phyloP scores from a whole-genome alignment of 345 rosid genomes.

The Salix suchowensis region DNA sequence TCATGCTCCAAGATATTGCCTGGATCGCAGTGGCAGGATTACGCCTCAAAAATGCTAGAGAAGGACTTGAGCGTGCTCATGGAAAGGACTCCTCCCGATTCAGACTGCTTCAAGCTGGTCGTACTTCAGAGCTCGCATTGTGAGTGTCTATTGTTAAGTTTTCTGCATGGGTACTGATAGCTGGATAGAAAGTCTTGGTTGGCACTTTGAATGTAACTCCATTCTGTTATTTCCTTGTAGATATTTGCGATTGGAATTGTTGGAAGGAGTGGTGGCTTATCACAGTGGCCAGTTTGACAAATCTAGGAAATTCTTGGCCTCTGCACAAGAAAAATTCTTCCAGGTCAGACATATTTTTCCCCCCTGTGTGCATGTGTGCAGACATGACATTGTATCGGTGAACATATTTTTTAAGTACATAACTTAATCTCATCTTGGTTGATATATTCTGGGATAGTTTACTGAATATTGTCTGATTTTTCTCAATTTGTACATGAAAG shows the following conservation, averaged over 20 bases:
- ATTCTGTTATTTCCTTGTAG: slow-evolving; percentile 29
- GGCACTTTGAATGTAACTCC: slow-evolving; percentile 6
- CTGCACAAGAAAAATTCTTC: slow-evolving; percentile 67
- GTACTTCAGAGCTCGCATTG: slow-evolving; percentile 74
- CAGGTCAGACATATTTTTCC: slow-evolving; percentile 45
- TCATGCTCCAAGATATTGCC: slow-evolving; percentile 79
- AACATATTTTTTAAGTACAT: background rate
- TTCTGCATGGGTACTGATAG: background rate
- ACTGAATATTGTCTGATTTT: background rate
- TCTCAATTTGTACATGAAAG: background rate
- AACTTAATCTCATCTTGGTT: background rate
- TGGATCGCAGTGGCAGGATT: slow-evolving; percentile 82
- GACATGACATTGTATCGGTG: background rate
- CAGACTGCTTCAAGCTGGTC: slow-evolving; percentile 78
- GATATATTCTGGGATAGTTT: background rate
- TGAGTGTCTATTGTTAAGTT: slow-evolving; percentile 27
- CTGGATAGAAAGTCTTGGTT: slow-evolving; percentile 2
- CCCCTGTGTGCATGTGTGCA: background rate
- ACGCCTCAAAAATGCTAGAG: slow-evolving; percentile 79
- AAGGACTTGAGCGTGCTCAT: slow-evolving; percentile 82
- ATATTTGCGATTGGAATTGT: slow-evolving; percentile 76
- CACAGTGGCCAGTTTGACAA: slow-evolving; percentile 68
- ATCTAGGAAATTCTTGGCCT: slow-evolving; percentile 51
- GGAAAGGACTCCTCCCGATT: slow-evolving; percentile 87
- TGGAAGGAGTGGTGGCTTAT: slow-evolving; percentile 94